Conservation (phyloP, 2,329 filamentous ascomycete species). For the Paracoccidioides brasiliensis region DNA sequence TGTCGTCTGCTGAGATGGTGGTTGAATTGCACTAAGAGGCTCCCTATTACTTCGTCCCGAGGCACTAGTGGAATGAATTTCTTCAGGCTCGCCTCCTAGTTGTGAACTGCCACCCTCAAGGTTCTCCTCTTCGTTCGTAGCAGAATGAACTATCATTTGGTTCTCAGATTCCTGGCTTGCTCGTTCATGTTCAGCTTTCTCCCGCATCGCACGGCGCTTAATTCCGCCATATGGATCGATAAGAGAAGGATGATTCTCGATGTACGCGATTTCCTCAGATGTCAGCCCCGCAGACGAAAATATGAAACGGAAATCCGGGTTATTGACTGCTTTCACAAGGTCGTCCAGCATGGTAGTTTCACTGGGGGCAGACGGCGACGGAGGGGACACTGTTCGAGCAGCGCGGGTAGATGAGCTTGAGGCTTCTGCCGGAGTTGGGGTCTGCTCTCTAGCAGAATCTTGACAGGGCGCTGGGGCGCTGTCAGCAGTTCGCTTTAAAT, state of each 20-base stretch:
- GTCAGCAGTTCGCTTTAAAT: constrained; percentile 21
- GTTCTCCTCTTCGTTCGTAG: constrained; percentile 53
- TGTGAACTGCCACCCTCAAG: constrained; percentile 77
- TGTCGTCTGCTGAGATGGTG: constrained; percentile 57
- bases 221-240: constrained; percentile 74
- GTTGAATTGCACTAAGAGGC: constrained; percentile 55
- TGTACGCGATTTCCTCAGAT: constrained; percentile 38
- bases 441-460: constrained; percentile 14
- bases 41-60: constrained; percentile 40
- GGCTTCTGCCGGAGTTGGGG: constrained; percentile 15
- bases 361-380: constrained; percentile 13
- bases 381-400: constrained; percentile 13
- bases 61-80: constrained; percentile 42
- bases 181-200: constrained; percentile 52
- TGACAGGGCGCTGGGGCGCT: constrained; percentile 17
- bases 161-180: constrained; percentile 41
- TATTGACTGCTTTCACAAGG: constrained; percentile 36
- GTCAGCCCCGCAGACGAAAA: constrained; percentile 38
- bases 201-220: constrained; percentile 63
- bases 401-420: background rate
- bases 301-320: constrained; percentile 39
- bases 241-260: constrained; percentile 55
- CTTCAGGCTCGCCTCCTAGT: constrained; percentile 84
- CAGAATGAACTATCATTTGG: constrained; percentile 39
- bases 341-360: constrained; percentile 25